Evolutionary conservation across 2,329 filamentous ascomycete genomes (phyloP).

Genomic region (Aspergillus carbonarius): DNA sequence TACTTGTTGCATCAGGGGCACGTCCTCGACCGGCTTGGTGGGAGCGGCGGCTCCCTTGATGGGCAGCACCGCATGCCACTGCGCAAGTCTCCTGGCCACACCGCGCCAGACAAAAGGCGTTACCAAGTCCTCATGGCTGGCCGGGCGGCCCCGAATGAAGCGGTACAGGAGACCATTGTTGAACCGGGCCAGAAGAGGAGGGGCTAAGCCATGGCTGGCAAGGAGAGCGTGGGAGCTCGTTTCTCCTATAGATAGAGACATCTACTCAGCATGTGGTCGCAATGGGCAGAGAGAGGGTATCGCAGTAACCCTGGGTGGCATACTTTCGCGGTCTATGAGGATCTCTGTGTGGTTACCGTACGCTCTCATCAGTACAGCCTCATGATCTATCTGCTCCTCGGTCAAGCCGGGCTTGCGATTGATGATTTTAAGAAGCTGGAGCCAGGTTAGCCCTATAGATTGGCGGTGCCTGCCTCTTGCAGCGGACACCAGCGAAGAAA

Average conservation of each 20-base stretch:
- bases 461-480: background rate
- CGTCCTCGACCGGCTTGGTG: constrained; percentile 15
- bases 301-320: constrained; percentile 38
- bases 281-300: constrained; percentile 26
- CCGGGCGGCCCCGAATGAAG: constrained; percentile 79
- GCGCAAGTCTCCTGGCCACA: constrained; percentile 77
- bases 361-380: constrained; percentile 84
- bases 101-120: constrained; percentile 74
- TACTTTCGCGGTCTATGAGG: constrained; percentile 91
- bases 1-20: constrained; percentile 22
- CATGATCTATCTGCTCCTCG: constrained; percentile 74
- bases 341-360: constrained; percentile 94
- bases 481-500: background rate
- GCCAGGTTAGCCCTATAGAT: constrained; percentile 20
- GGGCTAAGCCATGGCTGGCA: constrained; percentile 78
- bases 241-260: constrained; percentile 51
- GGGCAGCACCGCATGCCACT: constrained; percentile 82
- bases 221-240: constrained; percentile 76
- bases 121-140: constrained; percentile 76
- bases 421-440: constrained; percentile 52
- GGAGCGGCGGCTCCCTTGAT: constrained; percentile 48
- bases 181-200: constrained; percentile 85
- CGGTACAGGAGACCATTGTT: constrained; percentile 94
- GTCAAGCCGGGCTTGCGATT: constrained; percentile 62
- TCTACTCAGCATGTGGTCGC: constrained; percentile 37